Conservation (phyloP, 441 rosid species). For the Pelargonium fulgidum region DNA sequence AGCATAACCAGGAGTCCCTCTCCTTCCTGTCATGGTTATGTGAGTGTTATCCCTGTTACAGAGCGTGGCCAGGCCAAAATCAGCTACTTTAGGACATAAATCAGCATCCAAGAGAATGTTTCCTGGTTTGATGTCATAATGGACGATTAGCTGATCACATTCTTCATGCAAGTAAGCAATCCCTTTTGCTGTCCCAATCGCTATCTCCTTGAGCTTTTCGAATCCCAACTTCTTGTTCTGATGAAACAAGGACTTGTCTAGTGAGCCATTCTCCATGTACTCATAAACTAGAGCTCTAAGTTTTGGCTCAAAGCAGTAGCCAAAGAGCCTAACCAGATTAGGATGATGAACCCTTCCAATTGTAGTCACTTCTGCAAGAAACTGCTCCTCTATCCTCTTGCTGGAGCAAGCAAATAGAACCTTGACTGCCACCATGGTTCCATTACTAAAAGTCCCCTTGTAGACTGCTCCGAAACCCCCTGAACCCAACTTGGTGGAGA, state of each 20-base stretch:
- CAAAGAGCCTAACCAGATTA: constrained; percentile 22
- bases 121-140: constrained; percentile 26
- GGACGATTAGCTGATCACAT: constrained; percentile 21
- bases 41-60: constrained; percentile 10
- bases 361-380: constrained; percentile 28
- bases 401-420: constrained; percentile 10
- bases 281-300: constrained; percentile 21
- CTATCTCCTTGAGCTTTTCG: constrained; percentile 16
- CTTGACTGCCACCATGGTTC: constrained; percentile 18
- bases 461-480: constrained; percentile 25
- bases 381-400: constrained; percentile 22
- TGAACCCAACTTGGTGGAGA: constrained; percentile 17
- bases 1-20: constrained; percentile 18
- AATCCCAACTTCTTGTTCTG: neutral
- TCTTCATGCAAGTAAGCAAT: constrained; percentile 29
- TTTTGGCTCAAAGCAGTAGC: constrained; percentile 22
- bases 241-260: constrained; percentile 10
- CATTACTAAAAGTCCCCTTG: constrained; percentile 17
- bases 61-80: constrained; percentile 24
- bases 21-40: constrained; percentile 13
- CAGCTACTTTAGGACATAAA: constrained; percentile 18
- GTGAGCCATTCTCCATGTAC: constrained; percentile 25
- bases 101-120: constrained; percentile 23
- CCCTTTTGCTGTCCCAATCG: constrained; percentile 16
- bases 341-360: constrained; percentile 23